Conservation (phyloP, 1,139 yeast species). For the Meyerozyma sp. region DNA sequence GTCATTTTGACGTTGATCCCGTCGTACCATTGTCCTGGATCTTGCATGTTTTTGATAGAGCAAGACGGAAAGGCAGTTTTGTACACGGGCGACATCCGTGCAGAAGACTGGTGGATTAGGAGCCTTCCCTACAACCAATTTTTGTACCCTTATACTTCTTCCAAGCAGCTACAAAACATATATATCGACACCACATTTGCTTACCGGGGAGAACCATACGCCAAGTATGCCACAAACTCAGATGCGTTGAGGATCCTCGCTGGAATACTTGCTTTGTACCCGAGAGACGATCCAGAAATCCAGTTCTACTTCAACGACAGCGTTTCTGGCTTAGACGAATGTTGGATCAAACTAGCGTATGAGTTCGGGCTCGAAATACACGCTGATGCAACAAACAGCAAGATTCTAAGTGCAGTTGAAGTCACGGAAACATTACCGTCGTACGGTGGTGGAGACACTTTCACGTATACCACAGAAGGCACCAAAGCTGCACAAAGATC, state of each 20-base stretch:
- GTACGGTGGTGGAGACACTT: background rate
- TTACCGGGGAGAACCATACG: conserved; percentile 45
- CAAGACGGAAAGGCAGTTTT: conserved; percentile 28
- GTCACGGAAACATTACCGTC: background rate
- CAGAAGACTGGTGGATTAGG: conserved; percentile 51
- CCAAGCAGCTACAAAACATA: conserved; percentile 36
- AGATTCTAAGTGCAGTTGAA: background rate
- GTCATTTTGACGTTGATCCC: conserved; percentile 25
- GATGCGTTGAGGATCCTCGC: conserved; percentile 36
- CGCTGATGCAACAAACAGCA: background rate
- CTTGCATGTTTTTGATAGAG: conserved; percentile 52
- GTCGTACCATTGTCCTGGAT: conserved; percentile 61
- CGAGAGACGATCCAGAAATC: conserved; percentile 33
- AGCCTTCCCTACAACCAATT: conserved; percentile 31
- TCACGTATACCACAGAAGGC: background rate
- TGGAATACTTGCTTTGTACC: conserved; percentile 35
- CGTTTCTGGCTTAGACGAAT: conserved; percentile 53
- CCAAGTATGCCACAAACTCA: conserved; percentile 36
- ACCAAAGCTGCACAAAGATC: background rate
- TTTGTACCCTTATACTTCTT: conserved; percentile 39
- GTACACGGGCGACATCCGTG: conserved; percentile 57
- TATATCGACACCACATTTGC: conserved; percentile 58
- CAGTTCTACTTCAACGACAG: conserved; percentile 36
- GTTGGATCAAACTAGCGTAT: conserved; percentile 37
- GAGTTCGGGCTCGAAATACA: background rate